These are phyloP conservation scores for Quercus cerris DNA, from an alignment of 306 rosid species.

Conservation along the genomic window DNA sequence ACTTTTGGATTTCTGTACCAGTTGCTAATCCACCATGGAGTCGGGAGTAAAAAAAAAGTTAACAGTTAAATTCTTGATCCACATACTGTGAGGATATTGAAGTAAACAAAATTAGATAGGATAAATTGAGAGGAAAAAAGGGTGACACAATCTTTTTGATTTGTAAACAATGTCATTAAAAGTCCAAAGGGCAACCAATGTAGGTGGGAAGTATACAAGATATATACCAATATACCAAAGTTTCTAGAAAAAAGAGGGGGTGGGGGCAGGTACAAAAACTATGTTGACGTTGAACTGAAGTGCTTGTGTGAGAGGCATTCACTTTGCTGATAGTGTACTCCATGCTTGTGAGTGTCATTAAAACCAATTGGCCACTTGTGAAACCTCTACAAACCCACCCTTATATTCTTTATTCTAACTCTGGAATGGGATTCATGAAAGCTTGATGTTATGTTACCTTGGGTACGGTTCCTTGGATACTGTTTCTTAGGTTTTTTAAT, in stretches of 20 bases:
- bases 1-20: neutral
- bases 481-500: no score
- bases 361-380: neutral
- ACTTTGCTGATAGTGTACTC: neutral
- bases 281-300: neutral
- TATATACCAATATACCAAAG: no score
- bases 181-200: no score
- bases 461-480: no score
- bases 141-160: no score
- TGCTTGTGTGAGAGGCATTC: neutral
- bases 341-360: neutral
- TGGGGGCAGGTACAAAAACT: neutral
- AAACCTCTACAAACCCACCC: neutral
- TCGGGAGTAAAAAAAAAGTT: neutral
- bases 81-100: neutral
- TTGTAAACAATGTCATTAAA: no score
- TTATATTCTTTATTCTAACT: neutral
- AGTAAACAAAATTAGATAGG: neutral
- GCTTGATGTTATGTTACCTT: neutral
- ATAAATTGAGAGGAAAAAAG: neutral
- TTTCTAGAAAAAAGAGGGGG: neutral
- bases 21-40: neutral
- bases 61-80: no score
- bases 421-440: neutral
- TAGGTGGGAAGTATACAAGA: no score